A percentile compares a stretch with the other conserved stretches of the same genome.
phyloP scores from a whole-genome alignment of 257 asterid genomes.

The Solanum ossicruentum region DNA sequence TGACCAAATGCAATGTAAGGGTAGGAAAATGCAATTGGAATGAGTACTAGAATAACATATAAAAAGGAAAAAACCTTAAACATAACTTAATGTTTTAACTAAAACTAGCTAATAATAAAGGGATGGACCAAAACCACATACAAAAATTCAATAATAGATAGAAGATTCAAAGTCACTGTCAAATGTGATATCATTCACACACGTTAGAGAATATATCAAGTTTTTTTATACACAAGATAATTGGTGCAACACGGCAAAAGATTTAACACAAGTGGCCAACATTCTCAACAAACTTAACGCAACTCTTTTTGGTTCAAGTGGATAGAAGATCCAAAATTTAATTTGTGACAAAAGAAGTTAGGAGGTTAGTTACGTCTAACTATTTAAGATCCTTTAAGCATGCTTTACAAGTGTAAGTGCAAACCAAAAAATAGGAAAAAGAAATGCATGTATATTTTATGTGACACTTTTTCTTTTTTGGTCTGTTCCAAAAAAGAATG shows the following conservation, averaged over 20 bases:
- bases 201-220: neutral
- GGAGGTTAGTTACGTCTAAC: neutral
- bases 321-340: neutral
- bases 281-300: neutral
- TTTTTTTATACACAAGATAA: neutral
- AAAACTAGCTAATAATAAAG: neutral
- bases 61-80: neutral
- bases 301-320: neutral
- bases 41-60: fast-evolving
- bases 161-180: neutral
- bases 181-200: neutral
- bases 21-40: too few species aligned
- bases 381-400: neutral
- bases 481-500: too few species aligned
- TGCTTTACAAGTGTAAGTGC: neutral
- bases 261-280: neutral
- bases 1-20: too few species aligned
- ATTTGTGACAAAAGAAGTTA: neutral
- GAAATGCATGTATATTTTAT: neutral
- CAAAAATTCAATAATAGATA: neutral
- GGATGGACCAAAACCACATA: neutral
- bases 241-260: neutral
- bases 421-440: neutral
- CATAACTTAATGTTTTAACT: neutral
- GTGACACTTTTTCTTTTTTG: too few species aligned